Percentiles rank a stretch among this genome's conserved stretches.
Evolutionary conservation across 306 rosid species (phyloP).

Genomic region (Dryas alaskensis): DNA sequence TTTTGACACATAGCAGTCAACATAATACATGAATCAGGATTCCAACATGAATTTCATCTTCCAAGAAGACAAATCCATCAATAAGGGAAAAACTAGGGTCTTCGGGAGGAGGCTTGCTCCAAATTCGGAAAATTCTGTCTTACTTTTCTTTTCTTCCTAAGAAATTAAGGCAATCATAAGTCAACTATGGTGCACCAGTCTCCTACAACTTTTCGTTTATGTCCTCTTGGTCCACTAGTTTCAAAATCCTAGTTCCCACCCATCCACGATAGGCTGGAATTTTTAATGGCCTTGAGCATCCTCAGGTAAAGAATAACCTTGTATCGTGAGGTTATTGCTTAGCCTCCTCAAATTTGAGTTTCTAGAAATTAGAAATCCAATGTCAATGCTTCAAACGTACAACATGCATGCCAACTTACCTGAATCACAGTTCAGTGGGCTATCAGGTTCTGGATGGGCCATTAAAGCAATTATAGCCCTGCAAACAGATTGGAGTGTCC

Average conservation of each 20-base stretch:
- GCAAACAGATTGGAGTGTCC: conserved; percentile 99
- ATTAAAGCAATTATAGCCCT: conserved; percentile 95
- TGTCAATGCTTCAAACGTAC: not conserved
- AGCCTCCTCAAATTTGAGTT: not conserved
- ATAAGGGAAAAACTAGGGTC: not conserved
- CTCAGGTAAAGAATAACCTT: not conserved
- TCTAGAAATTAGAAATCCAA: not conserved
- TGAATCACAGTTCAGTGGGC: conserved; percentile 97
- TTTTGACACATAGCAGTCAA: not conserved
- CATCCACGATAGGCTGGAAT: not conserved
- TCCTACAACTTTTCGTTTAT: not conserved
- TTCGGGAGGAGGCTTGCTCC: not conserved
- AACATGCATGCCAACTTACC: conserved; percentile 34
- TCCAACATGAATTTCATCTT: not conserved
- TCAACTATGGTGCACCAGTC: too few relatives aligned
- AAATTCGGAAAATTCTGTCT: not conserved
- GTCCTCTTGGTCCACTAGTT: not conserved
- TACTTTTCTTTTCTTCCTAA: not conserved
- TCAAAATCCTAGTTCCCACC: not conserved
- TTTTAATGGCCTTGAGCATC: not conserved
- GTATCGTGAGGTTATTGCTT: not conserved
- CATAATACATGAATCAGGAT: not conserved
- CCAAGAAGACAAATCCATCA: not conserved
- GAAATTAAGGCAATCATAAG: not conserved
- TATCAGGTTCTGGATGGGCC: conserved; percentile 99